Conservation (phyloP, 345 rosid species). For the Euclidium syriacum region DNA sequence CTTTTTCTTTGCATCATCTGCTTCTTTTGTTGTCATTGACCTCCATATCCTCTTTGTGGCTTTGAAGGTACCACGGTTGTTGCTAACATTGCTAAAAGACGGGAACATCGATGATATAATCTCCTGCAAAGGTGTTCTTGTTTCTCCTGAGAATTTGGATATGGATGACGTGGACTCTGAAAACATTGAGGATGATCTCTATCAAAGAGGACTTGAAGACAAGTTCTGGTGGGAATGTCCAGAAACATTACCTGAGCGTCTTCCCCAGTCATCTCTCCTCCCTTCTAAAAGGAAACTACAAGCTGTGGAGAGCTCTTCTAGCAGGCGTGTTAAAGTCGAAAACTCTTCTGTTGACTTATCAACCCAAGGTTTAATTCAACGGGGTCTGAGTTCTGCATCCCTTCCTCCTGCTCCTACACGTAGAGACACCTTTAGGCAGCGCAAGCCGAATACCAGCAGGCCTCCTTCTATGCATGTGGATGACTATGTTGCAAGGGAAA, state of each 20-base stretch:
- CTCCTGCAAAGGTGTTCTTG: slow-evolving; percentile 28
- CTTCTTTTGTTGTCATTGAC: slow-evolving; percentile 15
- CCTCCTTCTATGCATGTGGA: slow-evolving; percentile 99
- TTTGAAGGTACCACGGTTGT: slow-evolving; percentile 38
- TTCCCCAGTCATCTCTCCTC: slow-evolving; percentile 53
- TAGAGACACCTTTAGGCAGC: slow-evolving; percentile 86
- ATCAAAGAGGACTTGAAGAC: slow-evolving; percentile 57
- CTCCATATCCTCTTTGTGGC: slow-evolving; percentile 38
- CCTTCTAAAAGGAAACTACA: slow-evolving; percentile 67
- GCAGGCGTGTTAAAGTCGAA: slow-evolving; percentile 73
- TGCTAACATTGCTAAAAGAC: slow-evolving; percentile 59
- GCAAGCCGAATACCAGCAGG: slow-evolving; percentile 95
- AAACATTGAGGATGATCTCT: slow-evolving; percentile 48
- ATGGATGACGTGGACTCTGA: slow-evolving; percentile 36
- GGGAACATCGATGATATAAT: slow-evolving; percentile 44
- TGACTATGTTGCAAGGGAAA: slow-evolving; percentile 98
- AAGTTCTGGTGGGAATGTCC: slow-evolving; percentile 94
- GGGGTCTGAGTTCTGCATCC: slow-evolving; percentile 59
- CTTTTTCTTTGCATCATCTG: not conserved
- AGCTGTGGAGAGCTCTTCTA: slow-evolving; percentile 53
- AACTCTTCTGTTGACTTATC: slow-evolving; percentile 53
- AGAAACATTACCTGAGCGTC: slow-evolving; percentile 86
- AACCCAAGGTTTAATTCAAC: slow-evolving; percentile 51
- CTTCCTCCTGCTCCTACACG: slow-evolving; percentile 65
- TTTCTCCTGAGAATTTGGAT: slow-evolving; percentile 37